phyloP scores from a whole-genome alignment of 139 green algal genomes.

The Marvania coccoides region DNA sequence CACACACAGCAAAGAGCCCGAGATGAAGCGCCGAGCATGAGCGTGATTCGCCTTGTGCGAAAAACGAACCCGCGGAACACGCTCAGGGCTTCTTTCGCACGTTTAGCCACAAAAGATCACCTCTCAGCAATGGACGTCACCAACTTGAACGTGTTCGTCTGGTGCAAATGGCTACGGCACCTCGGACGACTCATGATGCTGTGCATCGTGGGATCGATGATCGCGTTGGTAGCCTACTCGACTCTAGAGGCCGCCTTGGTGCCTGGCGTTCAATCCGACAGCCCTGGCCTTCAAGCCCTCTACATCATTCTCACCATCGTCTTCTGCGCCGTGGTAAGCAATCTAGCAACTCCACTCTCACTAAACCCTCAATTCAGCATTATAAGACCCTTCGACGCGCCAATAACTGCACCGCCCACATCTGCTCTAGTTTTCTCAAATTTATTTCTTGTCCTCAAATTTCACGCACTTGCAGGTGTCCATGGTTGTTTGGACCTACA shows the following conservation, averaged over 20 bases:
- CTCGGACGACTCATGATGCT: not conserved
- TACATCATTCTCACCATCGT: not conserved
- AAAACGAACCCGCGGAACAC: no score
- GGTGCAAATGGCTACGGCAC: conserved; percentile 11
- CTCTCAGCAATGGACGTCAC: conserved; percentile 8
- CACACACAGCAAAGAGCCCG: no score
- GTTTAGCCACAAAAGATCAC: no score
- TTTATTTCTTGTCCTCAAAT: conserved; percentile 7
- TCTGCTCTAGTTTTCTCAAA: conserved; percentile 15
- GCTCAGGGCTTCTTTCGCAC: no score
- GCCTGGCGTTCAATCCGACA: not conserved
- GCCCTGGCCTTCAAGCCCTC: not conserved
- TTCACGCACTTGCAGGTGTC: conserved; percentile 37
- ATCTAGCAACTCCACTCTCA: not conserved
- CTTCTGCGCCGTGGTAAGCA: not conserved
- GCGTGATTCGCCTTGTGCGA: no score
- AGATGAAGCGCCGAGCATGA: no score
- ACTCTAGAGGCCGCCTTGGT: not conserved
- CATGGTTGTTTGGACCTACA: conserved; percentile 90
- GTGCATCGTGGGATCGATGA: not conserved
- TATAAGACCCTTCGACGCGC: conserved; percentile 53
- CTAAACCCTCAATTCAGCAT: conserved; percentile 51
- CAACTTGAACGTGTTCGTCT: conserved; percentile 20
- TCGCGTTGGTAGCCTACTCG: not conserved
- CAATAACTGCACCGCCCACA: conserved; percentile 20